A percentile compares a stretch with the other conserved stretches of the same genome.
These are phyloP conservation scores for Mycoemilia scoparia DNA, from an alignment of 192 early-diverging fungal species.

Conservation along the genomic window DNA sequence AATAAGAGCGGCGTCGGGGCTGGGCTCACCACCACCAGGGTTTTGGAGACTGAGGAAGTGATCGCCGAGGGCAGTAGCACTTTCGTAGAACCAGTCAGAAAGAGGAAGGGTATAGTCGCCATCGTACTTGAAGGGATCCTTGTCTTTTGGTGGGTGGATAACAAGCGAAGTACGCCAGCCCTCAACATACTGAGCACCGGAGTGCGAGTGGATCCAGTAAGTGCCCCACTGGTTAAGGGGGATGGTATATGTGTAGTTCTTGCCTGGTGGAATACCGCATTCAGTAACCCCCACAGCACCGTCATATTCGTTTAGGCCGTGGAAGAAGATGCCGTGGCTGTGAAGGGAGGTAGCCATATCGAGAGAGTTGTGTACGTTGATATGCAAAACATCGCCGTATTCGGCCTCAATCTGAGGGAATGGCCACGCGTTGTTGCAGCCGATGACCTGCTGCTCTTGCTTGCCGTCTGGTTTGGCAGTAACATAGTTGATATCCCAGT, in stretches of 20 bases:
- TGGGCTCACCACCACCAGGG: slow-evolving; percentile 43
- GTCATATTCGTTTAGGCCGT: slow-evolving; percentile 50
- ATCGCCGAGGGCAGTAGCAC: slow-evolving; percentile 30
- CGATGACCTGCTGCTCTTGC: slow-evolving; percentile 41
- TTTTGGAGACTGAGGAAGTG: slow-evolving; percentile 45
- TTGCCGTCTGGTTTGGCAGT: slow-evolving; percentile 48
- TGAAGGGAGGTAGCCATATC: slow-evolving; percentile 43
- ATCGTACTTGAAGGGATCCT: slow-evolving; percentile 43
- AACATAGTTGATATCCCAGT: slow-evolving; percentile 53
- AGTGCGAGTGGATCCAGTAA: slow-evolving; percentile 72
- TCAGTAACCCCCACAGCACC: slow-evolving; percentile 52
- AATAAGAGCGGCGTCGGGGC: slow-evolving; percentile 46
- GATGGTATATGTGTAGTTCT: slow-evolving; percentile 51
- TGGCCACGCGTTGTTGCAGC: slow-evolving; percentile 48
- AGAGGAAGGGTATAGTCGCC: slow-evolving; percentile 46
- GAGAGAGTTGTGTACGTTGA: slow-evolving; percentile 37
- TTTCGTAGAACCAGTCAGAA: slow-evolving; percentile 58
- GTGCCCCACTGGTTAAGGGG: slow-evolving; percentile 53
- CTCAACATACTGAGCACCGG: slow-evolving; percentile 57
- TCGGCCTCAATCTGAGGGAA: slow-evolving; percentile 22
- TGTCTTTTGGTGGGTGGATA: slow-evolving; percentile 34
- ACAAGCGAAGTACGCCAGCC: slow-evolving; percentile 57
- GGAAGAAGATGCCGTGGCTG: slow-evolving; percentile 66
- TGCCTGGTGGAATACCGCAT: slow-evolving; percentile 51
- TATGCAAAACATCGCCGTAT: slow-evolving; percentile 17